Percentiles rank a stretch among this genome's conserved stretches.
These are phyloP conservation scores for Xylariaceae sp. DNA, from an alignment of 2,329 filamentous ascomycete genomes.

Conservation along the genomic window DNA sequence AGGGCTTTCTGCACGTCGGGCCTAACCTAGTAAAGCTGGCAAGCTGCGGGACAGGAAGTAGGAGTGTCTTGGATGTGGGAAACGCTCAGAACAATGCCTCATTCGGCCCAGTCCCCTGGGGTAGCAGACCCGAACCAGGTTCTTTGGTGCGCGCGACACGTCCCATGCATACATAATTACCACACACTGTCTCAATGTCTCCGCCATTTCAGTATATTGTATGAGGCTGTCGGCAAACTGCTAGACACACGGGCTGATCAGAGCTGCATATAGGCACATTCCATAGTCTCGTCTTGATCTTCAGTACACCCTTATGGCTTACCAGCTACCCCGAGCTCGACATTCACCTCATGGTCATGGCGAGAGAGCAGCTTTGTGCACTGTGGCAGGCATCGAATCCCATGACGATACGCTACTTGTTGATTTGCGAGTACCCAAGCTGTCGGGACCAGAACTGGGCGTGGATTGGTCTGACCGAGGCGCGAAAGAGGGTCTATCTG, in stretches of 20 bases:
- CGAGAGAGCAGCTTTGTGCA: not conserved
- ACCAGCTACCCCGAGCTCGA: constrained; percentile 3
- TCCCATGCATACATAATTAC: constrained; percentile 11
- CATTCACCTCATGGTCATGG: constrained; percentile 9
- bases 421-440: constrained; percentile 18
- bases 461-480: constrained; percentile 12
- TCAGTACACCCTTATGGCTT: no score
- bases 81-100: constrained; percentile 6
- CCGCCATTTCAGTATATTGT: no score
- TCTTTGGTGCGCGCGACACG: constrained; percentile 19
- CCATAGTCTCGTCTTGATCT: no score
- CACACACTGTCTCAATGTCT: constrained; percentile 27
- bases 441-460: constrained; percentile 18
- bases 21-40: constrained; percentile 7
- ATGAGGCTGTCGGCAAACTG: no score
- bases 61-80: constrained; percentile 14
- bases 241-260: no score
- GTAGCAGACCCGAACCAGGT: constrained; percentile 15
- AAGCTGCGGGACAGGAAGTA: not conserved
- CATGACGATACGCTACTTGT: constrained; percentile 17
- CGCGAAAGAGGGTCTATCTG: constrained; percentile 21
- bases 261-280: no score
- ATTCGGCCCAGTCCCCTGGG: constrained; percentile 14
- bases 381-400: constrained; percentile 5
- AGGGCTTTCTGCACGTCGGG: constrained; percentile 13